phyloP scores from a whole-genome alignment of 1,139 yeast species.

The Saccharomyces hybrid region DNA sequence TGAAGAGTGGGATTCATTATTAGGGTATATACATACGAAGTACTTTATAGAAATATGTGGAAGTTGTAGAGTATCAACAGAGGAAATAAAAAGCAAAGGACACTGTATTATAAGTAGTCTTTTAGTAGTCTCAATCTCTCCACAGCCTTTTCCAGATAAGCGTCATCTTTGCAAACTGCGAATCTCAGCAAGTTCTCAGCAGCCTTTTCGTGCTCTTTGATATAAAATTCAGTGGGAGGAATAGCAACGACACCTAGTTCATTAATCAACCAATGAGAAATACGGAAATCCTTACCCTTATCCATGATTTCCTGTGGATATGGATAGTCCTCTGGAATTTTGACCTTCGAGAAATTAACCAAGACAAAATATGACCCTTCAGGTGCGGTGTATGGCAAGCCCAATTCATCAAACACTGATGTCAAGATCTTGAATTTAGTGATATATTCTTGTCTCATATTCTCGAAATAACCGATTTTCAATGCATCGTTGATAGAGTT shows the following conservation, averaged over 20 bases:
- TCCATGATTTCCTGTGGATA: constrained; percentile 62
- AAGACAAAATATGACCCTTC: constrained; percentile 90
- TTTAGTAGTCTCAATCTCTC: constrained; percentile 62
- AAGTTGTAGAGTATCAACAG: not conserved
- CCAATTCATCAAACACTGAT: constrained; percentile 73
- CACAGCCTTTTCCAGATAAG: constrained; percentile 71
- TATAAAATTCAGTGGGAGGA: constrained; percentile 91
- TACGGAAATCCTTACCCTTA: constrained; percentile 76
- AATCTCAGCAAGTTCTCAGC: constrained; percentile 84
- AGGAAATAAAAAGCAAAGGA: not conserved
- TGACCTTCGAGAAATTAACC: constrained; percentile 76
- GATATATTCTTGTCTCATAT: constrained; percentile 57
- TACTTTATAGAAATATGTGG: not conserved
- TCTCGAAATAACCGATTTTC: constrained; percentile 56
- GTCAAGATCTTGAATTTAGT: constrained; percentile 67
- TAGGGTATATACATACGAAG: not conserved
- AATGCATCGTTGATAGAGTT: constrained; percentile 60
- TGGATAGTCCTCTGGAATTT: constrained; percentile 62
- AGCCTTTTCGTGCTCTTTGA: constrained; percentile 58
- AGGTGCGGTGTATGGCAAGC: constrained; percentile 79
- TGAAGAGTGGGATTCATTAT: not conserved
- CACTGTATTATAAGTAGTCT: constrained; percentile 41
- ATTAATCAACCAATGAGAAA: constrained; percentile 86
- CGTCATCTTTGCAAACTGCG: constrained; percentile 92
- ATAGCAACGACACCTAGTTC: constrained; percentile 92